Percentiles rank a stretch among this genome's conserved stretches.
phyloP scores from a whole-genome alignment of 1,139 yeast species.

The Spathaspora sp. region DNA sequence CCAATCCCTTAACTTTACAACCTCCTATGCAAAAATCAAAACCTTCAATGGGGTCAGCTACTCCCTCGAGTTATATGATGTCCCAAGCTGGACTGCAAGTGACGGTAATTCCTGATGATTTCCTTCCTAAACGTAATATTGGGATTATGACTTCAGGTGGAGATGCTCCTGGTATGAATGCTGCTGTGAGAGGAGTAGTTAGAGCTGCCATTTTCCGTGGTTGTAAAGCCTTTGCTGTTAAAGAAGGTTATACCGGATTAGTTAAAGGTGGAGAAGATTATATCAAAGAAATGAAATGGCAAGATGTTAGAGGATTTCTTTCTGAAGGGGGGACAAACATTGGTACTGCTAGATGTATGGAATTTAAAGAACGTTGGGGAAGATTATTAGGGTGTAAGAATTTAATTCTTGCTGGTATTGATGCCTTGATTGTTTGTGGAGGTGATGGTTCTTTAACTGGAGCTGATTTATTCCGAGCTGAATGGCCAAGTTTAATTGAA shows the following conservation, averaged over 20 bases:
- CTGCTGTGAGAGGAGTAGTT: slow-evolving; percentile 77
- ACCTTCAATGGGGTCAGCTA: slow-evolving; percentile 6
- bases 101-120: slow-evolving; percentile 13
- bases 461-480: slow-evolving; percentile 74
- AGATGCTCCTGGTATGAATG: slow-evolving; percentile 86
- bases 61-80: slow-evolving; percentile 10
- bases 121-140: slow-evolving; percentile 39
- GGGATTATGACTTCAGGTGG: slow-evolving; percentile 90
- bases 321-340: slow-evolving; percentile 78
- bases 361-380: slow-evolving; percentile 67
- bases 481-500: slow-evolving; percentile 72
- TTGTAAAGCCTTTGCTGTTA: slow-evolving; percentile 70
- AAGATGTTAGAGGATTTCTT: slow-evolving; percentile 73
- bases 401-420: slow-evolving; percentile 70
- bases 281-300: slow-evolving; percentile 70
- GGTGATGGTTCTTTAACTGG: slow-evolving; percentile 88
- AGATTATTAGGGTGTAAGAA: slow-evolving; percentile 66
- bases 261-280: slow-evolving; percentile 63
- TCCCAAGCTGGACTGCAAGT: slow-evolving; percentile 15
- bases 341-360: slow-evolving; percentile 77
- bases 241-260: slow-evolving; percentile 78
- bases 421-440: slow-evolving; percentile 79
- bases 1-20: slow-evolving; percentile 55
- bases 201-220: slow-evolving; percentile 70
- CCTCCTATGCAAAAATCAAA: slow-evolving; percentile 34